phyloP scores from a whole-genome alignment of 1,284 basidiomycete genomes.

The Moesziomyces parantarcticus region DNA sequence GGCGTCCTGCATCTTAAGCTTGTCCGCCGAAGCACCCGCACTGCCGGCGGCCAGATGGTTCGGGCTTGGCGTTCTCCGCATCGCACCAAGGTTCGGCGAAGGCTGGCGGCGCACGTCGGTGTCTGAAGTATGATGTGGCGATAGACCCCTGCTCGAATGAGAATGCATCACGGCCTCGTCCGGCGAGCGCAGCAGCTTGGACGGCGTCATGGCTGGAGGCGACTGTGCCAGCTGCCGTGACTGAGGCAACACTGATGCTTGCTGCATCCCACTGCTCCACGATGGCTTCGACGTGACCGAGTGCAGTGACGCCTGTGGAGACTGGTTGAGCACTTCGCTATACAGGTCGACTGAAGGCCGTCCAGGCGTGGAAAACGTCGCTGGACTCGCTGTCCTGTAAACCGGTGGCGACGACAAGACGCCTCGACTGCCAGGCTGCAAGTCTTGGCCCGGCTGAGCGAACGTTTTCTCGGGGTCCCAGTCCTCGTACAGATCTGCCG shows the following conservation, averaged over 20 bases:
- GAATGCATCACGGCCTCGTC: background rate
- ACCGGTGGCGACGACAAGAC: conserved; percentile 22
- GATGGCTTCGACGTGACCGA: background rate
- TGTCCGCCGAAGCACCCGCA: conserved; percentile 18
- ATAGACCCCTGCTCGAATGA: background rate
- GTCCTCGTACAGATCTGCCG: conserved; percentile 21
- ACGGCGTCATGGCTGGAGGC: background rate
- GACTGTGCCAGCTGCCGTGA: conserved; percentile 10
- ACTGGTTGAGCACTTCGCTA: conserved; percentile 26
- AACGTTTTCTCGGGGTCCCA: conserved; percentile 49
- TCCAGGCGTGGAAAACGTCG: conserved; percentile 6
- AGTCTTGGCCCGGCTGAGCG: conserved; percentile 40
- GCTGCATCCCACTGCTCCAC: background rate
- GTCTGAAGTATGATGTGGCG: conserved; percentile 5
- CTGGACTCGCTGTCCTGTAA: conserved; percentile 19
- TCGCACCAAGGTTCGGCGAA: conserved; percentile 7
- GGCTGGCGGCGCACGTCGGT: conserved; percentile 12
- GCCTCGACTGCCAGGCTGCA: conserved; percentile 23
- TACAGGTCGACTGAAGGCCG: conserved; percentile 35
- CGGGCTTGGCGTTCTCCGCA: conserved; percentile 25
- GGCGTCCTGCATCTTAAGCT: conserved; percentile 36
- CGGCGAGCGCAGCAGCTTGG: conserved; percentile 1
- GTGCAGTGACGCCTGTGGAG: conserved; percentile 5
- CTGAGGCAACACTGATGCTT: background rate
- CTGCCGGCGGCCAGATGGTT: background rate